These are phyloP conservation scores for Ailanthus altissimus DNA, from an alignment of 345 rosid genomes.

Conservation along the genomic window DNA sequence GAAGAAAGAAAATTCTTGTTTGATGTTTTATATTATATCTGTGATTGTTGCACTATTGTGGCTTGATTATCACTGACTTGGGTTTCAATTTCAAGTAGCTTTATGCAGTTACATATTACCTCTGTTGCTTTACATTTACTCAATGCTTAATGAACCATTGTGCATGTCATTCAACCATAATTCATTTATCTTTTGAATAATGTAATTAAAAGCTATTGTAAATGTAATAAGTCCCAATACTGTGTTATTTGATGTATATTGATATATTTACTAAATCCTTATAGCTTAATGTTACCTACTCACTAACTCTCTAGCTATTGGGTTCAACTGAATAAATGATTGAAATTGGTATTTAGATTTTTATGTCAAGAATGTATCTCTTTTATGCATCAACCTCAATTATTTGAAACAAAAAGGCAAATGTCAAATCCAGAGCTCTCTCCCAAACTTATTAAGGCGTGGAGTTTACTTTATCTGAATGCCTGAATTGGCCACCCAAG, in stretches of 20 bases:
- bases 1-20: too few relatives aligned
- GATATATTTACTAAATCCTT: not conserved
- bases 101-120: not conserved
- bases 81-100: not conserved
- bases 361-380: not conserved
- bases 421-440: too few relatives aligned
- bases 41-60: not conserved
- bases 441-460: too few relatives aligned
- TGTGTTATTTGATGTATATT: not conserved
- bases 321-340: not conserved
- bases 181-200: too few relatives aligned
- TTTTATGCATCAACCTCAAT: not conserved
- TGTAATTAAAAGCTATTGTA: not conserved
- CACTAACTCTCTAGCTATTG: not conserved
- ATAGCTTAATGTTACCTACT: not conserved
- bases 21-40: too few relatives aligned
- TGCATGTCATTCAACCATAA: not conserved
- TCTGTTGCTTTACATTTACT: not conserved
- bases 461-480: not conserved
- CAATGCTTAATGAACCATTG: not conserved
- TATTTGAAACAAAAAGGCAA: not conserved
- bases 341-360: not conserved
- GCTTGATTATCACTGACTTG: not conserved
- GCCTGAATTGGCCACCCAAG: not conserved
- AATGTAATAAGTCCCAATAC: not conserved